A percentile compares a stretch with the other conserved stretches of the same genome.
These are phyloP conservation scores for Metarhizium album DNA, from an alignment of 2,329 filamentous ascomycete species.

Conservation along the genomic window DNA sequence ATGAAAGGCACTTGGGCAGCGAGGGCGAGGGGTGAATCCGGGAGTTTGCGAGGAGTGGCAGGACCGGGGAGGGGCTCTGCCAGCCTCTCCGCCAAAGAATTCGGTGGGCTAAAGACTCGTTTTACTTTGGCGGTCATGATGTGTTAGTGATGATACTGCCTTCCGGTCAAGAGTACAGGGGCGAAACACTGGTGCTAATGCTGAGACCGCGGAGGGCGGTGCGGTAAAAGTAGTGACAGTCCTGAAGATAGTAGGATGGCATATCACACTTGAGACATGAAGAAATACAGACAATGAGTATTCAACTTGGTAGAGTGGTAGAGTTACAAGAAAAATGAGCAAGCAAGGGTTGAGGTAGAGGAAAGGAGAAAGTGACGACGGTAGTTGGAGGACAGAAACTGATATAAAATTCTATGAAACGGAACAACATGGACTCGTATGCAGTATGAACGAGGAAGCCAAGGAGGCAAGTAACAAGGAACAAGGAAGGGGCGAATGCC, in stretches of 20 bases:
- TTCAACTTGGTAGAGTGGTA: neutral
- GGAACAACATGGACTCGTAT: neutral
- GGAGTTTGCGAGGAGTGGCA: slow-evolving; percentile 29
- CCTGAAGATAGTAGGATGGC: slow-evolving; percentile 72
- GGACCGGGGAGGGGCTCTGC: slow-evolving; percentile 28
- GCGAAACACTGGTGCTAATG: slow-evolving; percentile 67
- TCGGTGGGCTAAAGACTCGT: slow-evolving; percentile 45
- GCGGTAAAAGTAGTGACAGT: slow-evolving; percentile 90
- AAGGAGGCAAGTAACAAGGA: neutral
- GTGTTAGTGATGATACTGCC: slow-evolving; percentile 16
- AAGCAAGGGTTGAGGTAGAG: neutral
- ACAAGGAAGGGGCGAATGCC: neutral
- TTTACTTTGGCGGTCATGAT: slow-evolving; percentile 25
- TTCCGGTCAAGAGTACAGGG: slow-evolving; percentile 53
- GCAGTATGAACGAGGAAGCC: neutral
- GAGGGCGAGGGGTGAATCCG: slow-evolving; percentile 19
- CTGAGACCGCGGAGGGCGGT: slow-evolving; percentile 79
- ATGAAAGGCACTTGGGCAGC: slow-evolving; percentile 9
- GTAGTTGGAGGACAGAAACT: slow-evolving; percentile 5
- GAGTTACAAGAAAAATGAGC: neutral
- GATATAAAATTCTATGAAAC: neutral
- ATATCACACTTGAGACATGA: slow-evolving; percentile 43
- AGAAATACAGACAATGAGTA: neutral
- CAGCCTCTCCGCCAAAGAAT: slow-evolving; percentile 62
- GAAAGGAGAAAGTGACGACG: slow-evolving; percentile 1